A percentile compares a stretch with the other conserved stretches of the same genome.
These are phyloP conservation scores for Xeromyces bisporus DNA, from an alignment of 495 filamentous ascomycete genomes.

Conservation along the genomic window DNA sequence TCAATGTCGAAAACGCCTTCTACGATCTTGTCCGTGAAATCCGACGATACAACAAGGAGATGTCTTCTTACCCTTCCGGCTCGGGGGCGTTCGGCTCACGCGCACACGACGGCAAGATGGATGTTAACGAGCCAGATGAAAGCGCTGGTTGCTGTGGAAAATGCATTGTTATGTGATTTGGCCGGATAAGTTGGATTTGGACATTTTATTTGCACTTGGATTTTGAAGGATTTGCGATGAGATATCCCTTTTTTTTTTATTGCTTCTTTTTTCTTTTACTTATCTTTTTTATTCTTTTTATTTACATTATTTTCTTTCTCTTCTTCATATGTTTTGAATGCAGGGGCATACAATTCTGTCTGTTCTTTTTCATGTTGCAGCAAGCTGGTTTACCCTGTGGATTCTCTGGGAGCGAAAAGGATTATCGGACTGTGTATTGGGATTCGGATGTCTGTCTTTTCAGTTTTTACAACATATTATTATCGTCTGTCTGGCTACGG, in stretches of 20 bases:
- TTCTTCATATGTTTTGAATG: background rate
- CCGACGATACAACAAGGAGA: constrained; percentile 91
- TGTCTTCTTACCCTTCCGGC: constrained; percentile 66
- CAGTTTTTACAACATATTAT: no score
- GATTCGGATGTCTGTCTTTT: no score
- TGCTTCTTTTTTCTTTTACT: no score
- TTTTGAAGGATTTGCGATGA: no score
- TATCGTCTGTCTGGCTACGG: no score
- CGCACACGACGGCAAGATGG: constrained; percentile 54
- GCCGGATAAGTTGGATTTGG: no score
- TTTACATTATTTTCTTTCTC: constrained; percentile 1
- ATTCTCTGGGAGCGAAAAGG: no score
- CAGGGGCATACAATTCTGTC: background rate
- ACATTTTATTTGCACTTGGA: no score
- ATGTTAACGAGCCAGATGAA: constrained; percentile 54
- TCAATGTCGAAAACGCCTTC: constrained; percentile 96
- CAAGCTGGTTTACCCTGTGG: no score
- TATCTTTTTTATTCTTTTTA: background rate
- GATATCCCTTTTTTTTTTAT: background rate
- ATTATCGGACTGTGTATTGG: no score
- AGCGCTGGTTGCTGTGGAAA: constrained; percentile 66
- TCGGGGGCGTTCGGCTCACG: constrained; percentile 41
- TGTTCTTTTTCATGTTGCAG: background rate
- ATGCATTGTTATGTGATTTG: constrained; percentile 84
- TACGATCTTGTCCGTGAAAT: constrained; percentile 97